Conservation (phyloP, 164 flowering plant genomes). For the Stephania cephalantha region DNA sequence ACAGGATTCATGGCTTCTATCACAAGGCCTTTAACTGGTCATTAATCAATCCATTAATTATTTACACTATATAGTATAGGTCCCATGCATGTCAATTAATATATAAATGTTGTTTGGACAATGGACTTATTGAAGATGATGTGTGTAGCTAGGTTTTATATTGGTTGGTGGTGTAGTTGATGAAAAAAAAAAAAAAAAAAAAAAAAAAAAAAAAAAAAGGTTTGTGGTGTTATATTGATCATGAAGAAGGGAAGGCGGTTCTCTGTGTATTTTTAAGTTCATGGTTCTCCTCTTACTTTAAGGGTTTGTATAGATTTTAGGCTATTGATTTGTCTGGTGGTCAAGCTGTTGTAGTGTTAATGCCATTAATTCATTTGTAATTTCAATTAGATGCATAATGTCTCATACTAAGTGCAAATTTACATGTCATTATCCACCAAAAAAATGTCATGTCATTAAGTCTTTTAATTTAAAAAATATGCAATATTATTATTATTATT, state of each 20-base stretch:
- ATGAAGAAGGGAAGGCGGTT: background rate
- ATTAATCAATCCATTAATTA: too few relatives aligned
- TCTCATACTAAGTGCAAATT: too few relatives aligned
- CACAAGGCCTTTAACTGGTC: conserved; percentile 35
- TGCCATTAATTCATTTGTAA: background rate
- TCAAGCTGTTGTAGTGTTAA: background rate
- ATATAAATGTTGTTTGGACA: background rate
- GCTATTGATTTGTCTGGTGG: background rate
- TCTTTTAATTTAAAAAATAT: too few relatives aligned
- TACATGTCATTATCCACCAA: too few relatives aligned
- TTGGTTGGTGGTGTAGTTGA: conserved; percentile 6
- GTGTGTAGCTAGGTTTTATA: background rate
- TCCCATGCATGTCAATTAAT: too few relatives aligned
- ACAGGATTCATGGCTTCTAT: conserved; percentile 53
- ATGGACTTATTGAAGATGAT: background rate
- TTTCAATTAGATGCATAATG: background rate
- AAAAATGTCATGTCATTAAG: too few relatives aligned
- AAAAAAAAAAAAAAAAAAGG: too few relatives aligned
- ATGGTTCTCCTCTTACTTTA: conserved; percentile 6
- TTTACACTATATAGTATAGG: too few relatives aligned
- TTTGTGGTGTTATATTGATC: background rate
- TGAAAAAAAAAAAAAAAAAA: too few relatives aligned
- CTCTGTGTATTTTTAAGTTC: background rate
- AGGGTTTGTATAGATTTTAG: background rate
- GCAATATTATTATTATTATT: too few relatives aligned